Conservation (phyloP, 2,329 filamentous ascomycete genomes). For the Aspergillus novoparasiticus region DNA sequence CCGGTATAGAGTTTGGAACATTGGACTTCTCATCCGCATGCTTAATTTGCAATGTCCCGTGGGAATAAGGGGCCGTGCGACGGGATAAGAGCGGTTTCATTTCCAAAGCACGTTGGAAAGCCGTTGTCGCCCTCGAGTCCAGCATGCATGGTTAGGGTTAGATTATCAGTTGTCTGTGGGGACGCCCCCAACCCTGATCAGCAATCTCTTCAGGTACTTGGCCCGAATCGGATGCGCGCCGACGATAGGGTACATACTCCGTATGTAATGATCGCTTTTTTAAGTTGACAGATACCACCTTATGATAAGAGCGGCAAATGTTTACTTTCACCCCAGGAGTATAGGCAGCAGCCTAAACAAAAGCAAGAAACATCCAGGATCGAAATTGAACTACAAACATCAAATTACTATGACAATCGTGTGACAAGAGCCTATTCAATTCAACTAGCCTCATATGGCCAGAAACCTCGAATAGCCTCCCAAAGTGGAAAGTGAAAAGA, state of each 20-base stretch:
- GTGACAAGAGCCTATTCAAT: not conserved
- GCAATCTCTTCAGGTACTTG: slow-evolving; percentile 10
- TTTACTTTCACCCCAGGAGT: not conserved
- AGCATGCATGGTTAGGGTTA: slow-evolving; percentile 2
- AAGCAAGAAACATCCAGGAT: not conserved
- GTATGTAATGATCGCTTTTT: not conserved
- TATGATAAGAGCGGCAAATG: not conserved
- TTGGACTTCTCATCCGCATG: not conserved
- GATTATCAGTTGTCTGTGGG: slow-evolving; percentile 4
- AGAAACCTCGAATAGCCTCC: not conserved
- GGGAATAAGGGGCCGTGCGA: not conserved
- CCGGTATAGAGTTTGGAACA: not conserved
- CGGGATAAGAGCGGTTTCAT: not conserved
- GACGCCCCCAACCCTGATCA: slow-evolving; percentile 5
- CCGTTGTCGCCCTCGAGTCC: not conserved
- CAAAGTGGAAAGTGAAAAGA: not conserved
- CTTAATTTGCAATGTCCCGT: not conserved
- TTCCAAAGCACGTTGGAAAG: slow-evolving; percentile 1
- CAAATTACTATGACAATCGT: not conserved
- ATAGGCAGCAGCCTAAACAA: not conserved
- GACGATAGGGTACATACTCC: not conserved
- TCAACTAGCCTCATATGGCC: not conserved
- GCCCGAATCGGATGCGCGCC: slow-evolving; percentile 1
- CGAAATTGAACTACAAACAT: not conserved
- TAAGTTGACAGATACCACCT: not conserved